Base-by-base conservation (phyloP, 2,329 filamentous ascomycete genomes). In the Dactylonectria macrodidyma region DNA sequence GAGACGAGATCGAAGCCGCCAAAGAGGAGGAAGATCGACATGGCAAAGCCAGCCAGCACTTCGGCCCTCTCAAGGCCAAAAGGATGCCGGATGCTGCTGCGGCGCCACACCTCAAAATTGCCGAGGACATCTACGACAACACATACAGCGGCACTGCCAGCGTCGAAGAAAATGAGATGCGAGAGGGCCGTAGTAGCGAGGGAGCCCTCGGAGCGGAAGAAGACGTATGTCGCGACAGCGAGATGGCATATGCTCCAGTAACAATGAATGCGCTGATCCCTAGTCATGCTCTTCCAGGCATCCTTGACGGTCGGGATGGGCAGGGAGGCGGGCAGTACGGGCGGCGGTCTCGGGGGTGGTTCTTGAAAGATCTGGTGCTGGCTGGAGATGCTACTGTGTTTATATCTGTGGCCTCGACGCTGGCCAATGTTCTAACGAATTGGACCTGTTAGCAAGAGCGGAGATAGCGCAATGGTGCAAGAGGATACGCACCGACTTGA, bases 51-150 rank as follows among this genome's bases (percentile, higher is more conserved):
- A 41, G 95, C 95, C 16, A 99, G 89, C 5, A 99, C 95, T 81
- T 99, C 96, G 66, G 93, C 93, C 61, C 96, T 90, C 82, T 98
- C 94, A 26, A 99, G 88, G 3, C 92, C 95, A 78, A 99, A 99
- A 0, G 96, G 96, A 81, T 99, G 95, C 26, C 95, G 91, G 74
- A 99, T 93, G 73, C 92, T 97, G 74, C 93, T 95, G 54, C 95
- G 90, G 71, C 94, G 94, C 96, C 96, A 99, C 47, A 98, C 95
- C 79, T 99, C 96, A 76, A 99, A 99, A 80, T 99, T 99, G 59
- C 93, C 91, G 55, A 98, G 89, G 1, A 98, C 93, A 78, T 99
- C 96, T 54, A 98, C 95, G 12, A 90, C 91, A 3, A 97, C 95
- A 79, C 95, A 98, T 5, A 98, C 89, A 55, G 95, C 91, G 5